Conservation (phyloP, 2,329 filamentous ascomycete genomes). For the Trichoderma aggressivum region DNA sequence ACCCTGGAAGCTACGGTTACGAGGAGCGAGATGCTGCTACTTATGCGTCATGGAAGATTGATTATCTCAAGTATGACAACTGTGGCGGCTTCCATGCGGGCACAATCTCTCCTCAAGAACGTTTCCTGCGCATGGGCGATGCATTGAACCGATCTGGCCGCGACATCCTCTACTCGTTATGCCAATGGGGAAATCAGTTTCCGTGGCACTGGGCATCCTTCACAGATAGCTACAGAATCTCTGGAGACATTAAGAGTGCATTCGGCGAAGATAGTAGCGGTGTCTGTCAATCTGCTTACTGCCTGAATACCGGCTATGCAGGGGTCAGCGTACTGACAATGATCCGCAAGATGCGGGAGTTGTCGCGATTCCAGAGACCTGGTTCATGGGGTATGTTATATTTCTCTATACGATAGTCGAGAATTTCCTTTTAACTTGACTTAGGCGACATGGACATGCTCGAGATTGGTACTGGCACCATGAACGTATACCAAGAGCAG, state of each 20-base stretch:
- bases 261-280: neutral
- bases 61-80: neutral
- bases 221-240: neutral
- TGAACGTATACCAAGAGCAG: neutral
- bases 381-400: neutral
- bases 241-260: neutral
- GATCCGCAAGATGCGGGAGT: neutral
- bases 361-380: neutral
- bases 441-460: neutral
- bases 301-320: neutral
- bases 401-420: neutral
- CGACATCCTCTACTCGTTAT: neutral
- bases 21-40: neutral
- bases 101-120: neutral
- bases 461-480: neutral
- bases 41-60: neutral
- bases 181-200: neutral
- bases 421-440: neutral
- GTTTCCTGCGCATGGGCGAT: neutral
- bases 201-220: neutral
- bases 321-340: neutral
- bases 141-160: neutral
- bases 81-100: neutral
- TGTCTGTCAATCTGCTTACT: neutral
- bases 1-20: neutral